Conservation (phyloP, 257 asterid genomes). For the Solanum gracilifrons region DNA sequence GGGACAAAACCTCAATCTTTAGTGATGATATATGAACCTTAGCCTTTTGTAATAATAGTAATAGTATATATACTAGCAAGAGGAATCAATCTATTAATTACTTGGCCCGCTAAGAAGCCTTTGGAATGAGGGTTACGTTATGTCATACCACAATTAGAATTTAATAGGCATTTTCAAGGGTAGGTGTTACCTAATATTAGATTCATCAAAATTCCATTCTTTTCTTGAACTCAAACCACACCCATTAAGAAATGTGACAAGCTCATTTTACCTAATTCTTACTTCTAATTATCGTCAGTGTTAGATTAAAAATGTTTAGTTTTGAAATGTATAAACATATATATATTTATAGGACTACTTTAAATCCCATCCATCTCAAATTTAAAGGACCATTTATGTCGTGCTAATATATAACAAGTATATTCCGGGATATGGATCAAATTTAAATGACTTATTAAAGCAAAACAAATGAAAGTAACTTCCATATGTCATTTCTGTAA, state of each 20-base stretch:
- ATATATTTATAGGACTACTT: not conserved
- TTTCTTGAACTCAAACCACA: not conserved
- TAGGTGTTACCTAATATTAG: not conserved
- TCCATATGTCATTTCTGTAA: not conserved
- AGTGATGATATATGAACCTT: not conserved
- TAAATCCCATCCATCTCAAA: not conserved
- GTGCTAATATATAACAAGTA: not conserved
- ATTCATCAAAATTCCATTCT: not conserved
- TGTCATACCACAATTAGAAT: not conserved
- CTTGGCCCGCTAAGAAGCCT: not conserved
- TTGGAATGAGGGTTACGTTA: not conserved
- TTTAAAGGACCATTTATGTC: not conserved
- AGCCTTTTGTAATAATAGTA: not conserved
- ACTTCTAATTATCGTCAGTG: not conserved
- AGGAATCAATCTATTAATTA: conserved; percentile 4
- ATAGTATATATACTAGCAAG: not conserved
- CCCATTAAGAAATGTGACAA: not conserved
- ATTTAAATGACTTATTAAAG: not conserved
- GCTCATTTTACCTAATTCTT: not conserved
- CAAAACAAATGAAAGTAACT: not conserved
- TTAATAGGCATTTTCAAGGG: too few relatives aligned
- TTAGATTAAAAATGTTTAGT: not conserved
- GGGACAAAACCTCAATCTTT: not conserved
- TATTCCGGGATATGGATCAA: not conserved
- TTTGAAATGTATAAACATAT: not conserved